Evolutionary conservation across 2,329 filamentous ascomycete species (phyloP).

Genomic region (Colletotrichum euphorbiae): DNA sequence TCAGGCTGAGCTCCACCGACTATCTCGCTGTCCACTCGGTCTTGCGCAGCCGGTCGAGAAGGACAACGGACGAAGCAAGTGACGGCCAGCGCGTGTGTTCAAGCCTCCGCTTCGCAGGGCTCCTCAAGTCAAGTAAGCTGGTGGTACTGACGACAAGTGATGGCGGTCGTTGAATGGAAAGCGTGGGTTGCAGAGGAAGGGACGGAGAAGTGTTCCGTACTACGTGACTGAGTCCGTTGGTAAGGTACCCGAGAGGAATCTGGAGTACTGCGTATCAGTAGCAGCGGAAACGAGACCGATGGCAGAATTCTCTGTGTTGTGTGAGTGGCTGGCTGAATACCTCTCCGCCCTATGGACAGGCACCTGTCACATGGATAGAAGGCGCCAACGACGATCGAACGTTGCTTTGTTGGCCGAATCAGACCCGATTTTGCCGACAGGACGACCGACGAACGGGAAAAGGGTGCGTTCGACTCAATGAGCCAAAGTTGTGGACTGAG

Average conservation of each 20-base stretch:
- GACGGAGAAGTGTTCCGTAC: neutral
- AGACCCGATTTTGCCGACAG: slow-evolving; percentile 17
- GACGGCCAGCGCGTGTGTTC: slow-evolving; percentile 18
- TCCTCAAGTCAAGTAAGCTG: slow-evolving; percentile 1
- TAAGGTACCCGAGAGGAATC: slow-evolving; percentile 12
- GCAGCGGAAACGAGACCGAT: neutral
- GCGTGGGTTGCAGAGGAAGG: neutral
- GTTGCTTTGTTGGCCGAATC: slow-evolving; percentile 27
- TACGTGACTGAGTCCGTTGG: slow-evolving; percentile 10
- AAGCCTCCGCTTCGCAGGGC: slow-evolving; percentile 1
- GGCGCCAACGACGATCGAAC: neutral
- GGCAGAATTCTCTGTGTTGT: slow-evolving; percentile 14
- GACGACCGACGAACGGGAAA: slow-evolving; percentile 19
- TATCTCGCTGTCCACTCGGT: slow-evolving; percentile 20
- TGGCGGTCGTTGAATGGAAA: neutral
- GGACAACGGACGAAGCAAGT: slow-evolving; percentile 1
- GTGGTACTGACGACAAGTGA: slow-evolving; percentile 16
- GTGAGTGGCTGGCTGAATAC: slow-evolving; percentile 26
- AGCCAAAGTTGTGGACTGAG: slow-evolving; percentile 10
- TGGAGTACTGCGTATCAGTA: neutral
- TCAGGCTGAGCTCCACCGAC: slow-evolving; percentile 38
- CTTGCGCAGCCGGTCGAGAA: slow-evolving; percentile 20
- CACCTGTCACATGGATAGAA: slow-evolving; percentile 27
- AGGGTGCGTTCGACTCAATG: slow-evolving; percentile 7
- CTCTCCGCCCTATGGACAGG: slow-evolving; percentile 30